A percentile compares a stretch with the other conserved stretches of the same genome.
Conservation (phyloP, 108 stramenopile genomes). For the Skeletonema tropicum region DNA sequence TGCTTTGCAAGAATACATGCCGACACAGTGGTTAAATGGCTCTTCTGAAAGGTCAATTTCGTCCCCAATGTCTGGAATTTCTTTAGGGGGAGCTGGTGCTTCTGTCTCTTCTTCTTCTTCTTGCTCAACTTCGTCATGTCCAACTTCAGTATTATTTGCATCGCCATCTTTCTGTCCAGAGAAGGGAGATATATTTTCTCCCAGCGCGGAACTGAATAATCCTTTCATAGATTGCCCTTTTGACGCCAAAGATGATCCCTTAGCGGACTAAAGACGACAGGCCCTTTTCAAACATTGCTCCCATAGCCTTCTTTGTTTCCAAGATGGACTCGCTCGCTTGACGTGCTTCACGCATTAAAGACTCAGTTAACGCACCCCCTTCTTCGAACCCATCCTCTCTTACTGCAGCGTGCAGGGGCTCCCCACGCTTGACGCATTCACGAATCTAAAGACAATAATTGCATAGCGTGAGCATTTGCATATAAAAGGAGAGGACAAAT, state of each 20-base stretch:
- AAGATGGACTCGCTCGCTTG: constrained; percentile 40
- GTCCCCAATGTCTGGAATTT: constrained; percentile 75
- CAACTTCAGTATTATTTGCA: background rate
- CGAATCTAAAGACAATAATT: constrained; percentile 39
- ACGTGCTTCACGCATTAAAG: constrained; percentile 39
- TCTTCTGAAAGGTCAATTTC: constrained; percentile 85
- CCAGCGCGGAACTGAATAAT: constrained; percentile 28
- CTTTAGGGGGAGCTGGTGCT: constrained; percentile 19
- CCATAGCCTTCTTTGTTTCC: constrained; percentile 48
- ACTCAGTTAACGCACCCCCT: constrained; percentile 33
- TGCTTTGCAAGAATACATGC: constrained; percentile 86
- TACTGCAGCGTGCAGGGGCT: constrained; percentile 66
- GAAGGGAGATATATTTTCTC: constrained; percentile 34
- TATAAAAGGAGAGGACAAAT: too few species aligned
- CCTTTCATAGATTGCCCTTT: constrained; percentile 38
- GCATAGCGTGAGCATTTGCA: too few species aligned
- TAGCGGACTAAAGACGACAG: constrained; percentile 22
- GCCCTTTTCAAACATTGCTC: constrained; percentile 38
- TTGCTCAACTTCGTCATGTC: constrained; percentile 3
- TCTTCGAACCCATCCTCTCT: constrained; percentile 37
- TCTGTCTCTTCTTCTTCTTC: constrained; percentile 25
- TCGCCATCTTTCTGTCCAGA: constrained; percentile 16
- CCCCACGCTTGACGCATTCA: constrained; percentile 73
- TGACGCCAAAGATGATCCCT: constrained; percentile 27
- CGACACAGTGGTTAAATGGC: constrained; percentile 84